Evolutionary conservation across 176 grass and related monocot genomes (phyloP), one percentile per base, ranked within the genome.

Genomic region (Dactylis glomerata): DNA sequence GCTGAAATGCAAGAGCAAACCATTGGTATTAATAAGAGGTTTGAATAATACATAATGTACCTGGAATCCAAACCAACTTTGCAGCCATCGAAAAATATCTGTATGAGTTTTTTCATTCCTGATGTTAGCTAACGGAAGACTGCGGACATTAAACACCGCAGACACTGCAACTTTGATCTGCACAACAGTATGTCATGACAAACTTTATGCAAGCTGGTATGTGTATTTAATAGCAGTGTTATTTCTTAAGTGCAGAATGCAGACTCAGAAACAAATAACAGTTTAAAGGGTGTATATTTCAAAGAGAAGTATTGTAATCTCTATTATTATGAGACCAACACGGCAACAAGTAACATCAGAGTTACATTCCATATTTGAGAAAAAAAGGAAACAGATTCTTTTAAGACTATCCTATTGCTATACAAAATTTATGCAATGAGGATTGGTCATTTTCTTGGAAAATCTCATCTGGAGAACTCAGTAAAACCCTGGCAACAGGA

Each of bases 41-140:
- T 81, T 75, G 54, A 30, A 28, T 5, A 56, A 76, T 72, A 63
- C 41, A 37, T 73, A 41, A 41, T 74, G 33, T 87, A 98, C 95
- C 95, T 98, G 95, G 78, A 98, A 98, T 22, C 92, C 91, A 78
- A 98, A 98, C 95, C 88, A 98, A 84, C 89, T 88, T 85, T 93
- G 91, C 54, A 98, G 87, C 96, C 96, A 95, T 83, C 91, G 85
- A 78, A 95, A 20, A 75, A 98, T 77, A 84, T 98, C 96, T 50
- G 76, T 80, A 63, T 75, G 84, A 77, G 31, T 70, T 88, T 68
- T 93, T 77, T 89, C 85, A 85, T 87, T 82, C 68, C 79, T 82
- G 49, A 41, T 77, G 57, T 87, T 80, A 75, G 76, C 83, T 56
- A 89, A 86, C 84, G 96, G 92, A 76, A 98, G 86, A 76, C 93